phyloP scores from a whole-genome alignment of 306 rosid genomes.

The Quercus agrifolia region DNA sequence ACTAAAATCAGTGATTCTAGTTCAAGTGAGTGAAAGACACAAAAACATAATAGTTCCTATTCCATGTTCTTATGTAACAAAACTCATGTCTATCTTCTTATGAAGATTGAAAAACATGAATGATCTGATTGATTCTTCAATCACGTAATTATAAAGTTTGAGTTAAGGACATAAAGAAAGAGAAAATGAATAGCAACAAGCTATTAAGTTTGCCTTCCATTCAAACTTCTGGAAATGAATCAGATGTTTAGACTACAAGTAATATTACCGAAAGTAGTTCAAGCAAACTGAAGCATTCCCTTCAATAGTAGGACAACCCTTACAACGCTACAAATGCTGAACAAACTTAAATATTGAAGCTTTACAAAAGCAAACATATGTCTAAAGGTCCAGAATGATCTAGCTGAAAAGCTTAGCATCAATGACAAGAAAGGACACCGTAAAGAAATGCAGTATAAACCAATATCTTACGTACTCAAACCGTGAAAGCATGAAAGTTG shows the following conservation, averaged over 20 bases:
- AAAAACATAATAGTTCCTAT: too few relatives aligned
- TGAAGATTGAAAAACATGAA: too few relatives aligned
- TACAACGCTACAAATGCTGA: not conserved
- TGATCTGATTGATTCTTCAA: too few relatives aligned
- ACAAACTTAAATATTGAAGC: not conserved
- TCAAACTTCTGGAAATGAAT: not conserved
- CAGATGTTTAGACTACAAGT: not conserved
- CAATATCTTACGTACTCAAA: not conserved
- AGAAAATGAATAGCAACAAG: not conserved
- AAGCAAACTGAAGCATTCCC: not conserved
- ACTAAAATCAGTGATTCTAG: too few relatives aligned
- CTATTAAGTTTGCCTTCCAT: not conserved
- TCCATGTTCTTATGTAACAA: too few relatives aligned
- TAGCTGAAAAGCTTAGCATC: not conserved
- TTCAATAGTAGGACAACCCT: not conserved
- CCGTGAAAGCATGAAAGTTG: too few relatives aligned
- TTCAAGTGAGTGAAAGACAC: too few relatives aligned
- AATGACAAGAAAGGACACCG: too few relatives aligned
- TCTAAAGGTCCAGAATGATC: not conserved
- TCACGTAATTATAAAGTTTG: too few relatives aligned
- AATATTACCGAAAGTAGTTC: not conserved
- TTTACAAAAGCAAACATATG: not conserved
- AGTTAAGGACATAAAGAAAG: too few relatives aligned
- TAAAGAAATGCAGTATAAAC: not conserved
- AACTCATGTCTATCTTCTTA: too few relatives aligned